Evolutionary conservation across 225 moss, liverwort and hornwort species (phyloP).

Genomic region (Physcomitrellopsis africana): DNA sequence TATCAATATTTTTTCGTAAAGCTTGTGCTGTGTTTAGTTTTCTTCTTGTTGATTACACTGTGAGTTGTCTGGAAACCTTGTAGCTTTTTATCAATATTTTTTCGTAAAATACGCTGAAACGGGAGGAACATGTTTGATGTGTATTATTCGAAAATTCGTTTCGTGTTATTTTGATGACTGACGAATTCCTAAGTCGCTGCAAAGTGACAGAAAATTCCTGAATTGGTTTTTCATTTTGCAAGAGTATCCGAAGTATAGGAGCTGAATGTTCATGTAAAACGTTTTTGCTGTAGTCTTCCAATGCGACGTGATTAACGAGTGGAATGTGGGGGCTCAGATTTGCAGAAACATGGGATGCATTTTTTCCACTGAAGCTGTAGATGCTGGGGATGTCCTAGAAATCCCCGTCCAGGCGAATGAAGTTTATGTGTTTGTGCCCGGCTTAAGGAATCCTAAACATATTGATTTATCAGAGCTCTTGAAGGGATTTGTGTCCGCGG

Average conservation of each 20-base stretch:
- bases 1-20: no score
- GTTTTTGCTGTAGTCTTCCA: background rate
- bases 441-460: slow-evolving; percentile 36
- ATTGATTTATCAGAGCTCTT: slow-evolving; percentile 24
- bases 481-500: slow-evolving; percentile 28
- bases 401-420: slow-evolving; percentile 15
- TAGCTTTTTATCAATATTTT: no score
- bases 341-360: slow-evolving; percentile 60
- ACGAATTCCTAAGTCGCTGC: no score
- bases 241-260: background rate
- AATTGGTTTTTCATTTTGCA: background rate
- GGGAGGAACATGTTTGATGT: no score
- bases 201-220: no score
- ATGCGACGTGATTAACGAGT: background rate
- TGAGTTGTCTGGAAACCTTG: background rate
- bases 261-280: background rate
- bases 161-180: no score
- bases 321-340: background rate
- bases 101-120: no score
- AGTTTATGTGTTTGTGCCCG: slow-evolving; percentile 42
- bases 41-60: background rate
- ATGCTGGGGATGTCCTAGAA: slow-evolving; percentile 31
- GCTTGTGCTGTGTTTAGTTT: no score
- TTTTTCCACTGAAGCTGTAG: slow-evolving; percentile 38
- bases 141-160: no score